Percentiles rank a stretch among this genome's conserved stretches.
These are phyloP conservation scores for Xylaria multiplex DNA, from an alignment of 2,329 filamentous ascomycete species.

Conservation along the genomic window DNA sequence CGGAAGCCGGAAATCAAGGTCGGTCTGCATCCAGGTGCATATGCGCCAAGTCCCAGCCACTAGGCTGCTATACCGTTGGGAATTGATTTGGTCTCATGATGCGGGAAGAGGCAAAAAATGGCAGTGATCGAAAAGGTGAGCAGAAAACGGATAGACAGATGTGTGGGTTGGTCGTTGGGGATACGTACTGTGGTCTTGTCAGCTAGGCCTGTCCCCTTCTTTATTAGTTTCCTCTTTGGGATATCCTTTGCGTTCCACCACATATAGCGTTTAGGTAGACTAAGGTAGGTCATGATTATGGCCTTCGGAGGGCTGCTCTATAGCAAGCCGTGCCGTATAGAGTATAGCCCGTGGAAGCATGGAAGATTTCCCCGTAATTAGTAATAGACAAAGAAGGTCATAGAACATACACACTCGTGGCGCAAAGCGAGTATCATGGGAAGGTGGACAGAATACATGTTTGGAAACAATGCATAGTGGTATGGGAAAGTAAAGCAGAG, in stretches of 20 bases:
- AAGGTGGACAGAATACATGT: neutral
- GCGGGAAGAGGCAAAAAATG: neutral
- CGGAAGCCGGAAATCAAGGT: slow-evolving; percentile 37
- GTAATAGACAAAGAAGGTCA: neutral
- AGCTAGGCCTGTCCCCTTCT: slow-evolving; percentile 11
- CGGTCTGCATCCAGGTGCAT: slow-evolving; percentile 36
- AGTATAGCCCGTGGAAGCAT: slow-evolving; percentile 13
- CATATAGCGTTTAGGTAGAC: slow-evolving; percentile 3
- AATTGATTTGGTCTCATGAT: slow-evolving; percentile 16
- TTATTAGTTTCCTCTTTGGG: slow-evolving; percentile 32
- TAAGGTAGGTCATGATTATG: slow-evolving; percentile 16
- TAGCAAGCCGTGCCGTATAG: neutral
- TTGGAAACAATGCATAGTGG: neutral
- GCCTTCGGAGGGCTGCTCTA: neutral
- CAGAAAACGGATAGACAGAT: slow-evolving; percentile 5
- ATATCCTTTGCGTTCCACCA: slow-evolving; percentile 13
- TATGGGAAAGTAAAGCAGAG: neutral
- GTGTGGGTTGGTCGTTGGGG: slow-evolving; percentile 18
- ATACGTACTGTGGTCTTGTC: slow-evolving; percentile 12
- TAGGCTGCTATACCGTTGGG: slow-evolving; percentile 20
- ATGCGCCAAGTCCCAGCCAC: slow-evolving; percentile 36
- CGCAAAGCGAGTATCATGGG: slow-evolving; percentile 8
- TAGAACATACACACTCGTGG: neutral
- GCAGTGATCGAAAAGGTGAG: slow-evolving; percentile 16
- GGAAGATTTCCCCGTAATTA: neutral